phyloP scores from a whole-genome alignment of 192 early-diverging fungal species.

The Kickxella alabastrina region DNA sequence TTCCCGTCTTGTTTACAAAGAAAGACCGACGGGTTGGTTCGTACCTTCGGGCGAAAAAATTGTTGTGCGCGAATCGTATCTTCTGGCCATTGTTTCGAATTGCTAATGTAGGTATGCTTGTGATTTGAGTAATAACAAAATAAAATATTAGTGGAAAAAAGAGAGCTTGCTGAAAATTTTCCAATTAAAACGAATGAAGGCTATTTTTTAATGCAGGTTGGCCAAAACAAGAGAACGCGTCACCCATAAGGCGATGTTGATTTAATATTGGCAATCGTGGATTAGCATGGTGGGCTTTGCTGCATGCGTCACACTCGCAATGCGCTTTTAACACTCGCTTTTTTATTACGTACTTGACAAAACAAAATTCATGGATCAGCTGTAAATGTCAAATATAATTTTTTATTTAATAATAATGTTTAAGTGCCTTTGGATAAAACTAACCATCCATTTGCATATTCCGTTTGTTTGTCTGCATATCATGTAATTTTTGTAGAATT shows the following conservation, averaged over 20 bases:
- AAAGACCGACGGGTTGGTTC: too few relatives aligned
- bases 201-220: too few relatives aligned
- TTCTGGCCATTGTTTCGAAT: slow-evolving; percentile 70
- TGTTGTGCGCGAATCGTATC: slow-evolving; percentile 98
- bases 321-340: too few relatives aligned
- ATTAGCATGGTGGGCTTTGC: slow-evolving; percentile 1
- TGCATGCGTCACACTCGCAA: background rate
- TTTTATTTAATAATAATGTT: background rate
- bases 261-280: slow-evolving; percentile 3
- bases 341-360: too few relatives aligned
- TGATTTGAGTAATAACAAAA: background rate
- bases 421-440: background rate
- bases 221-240: too few relatives aligned
- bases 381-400: background rate
- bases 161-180: too few relatives aligned
- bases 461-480: too few relatives aligned
- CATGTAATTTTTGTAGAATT: background rate
- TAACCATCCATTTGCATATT: too few relatives aligned
- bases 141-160: too few relatives aligned
- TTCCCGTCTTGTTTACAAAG: too few relatives aligned
- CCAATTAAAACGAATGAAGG: too few relatives aligned
- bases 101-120: background rate
- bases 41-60: slow-evolving; percentile 99
- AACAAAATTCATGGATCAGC: background rate
- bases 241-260: slow-evolving; percentile 13